Conservation (phyloP, 768 basidiomycete genomes). For the Panellus pusillus region DNA sequence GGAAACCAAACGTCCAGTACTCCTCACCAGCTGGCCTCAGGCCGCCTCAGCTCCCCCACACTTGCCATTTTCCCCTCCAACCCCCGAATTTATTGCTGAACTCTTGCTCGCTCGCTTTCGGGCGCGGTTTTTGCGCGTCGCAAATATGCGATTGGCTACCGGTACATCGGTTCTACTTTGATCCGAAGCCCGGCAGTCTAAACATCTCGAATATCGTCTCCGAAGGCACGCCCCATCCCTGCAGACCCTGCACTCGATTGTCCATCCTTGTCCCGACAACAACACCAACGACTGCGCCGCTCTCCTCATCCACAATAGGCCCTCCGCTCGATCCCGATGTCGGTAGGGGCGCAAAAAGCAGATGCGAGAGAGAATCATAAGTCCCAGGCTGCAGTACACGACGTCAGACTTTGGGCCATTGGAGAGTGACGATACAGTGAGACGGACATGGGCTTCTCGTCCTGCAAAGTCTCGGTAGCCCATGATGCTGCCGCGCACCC, state of each 20-base stretch:
- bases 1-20: too few species aligned
- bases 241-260: conserved; percentile 50
- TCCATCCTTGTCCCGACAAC: conserved; percentile 62
- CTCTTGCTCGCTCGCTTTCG: too few species aligned
- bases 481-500: conserved; percentile 49
- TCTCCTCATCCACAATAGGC: conserved; percentile 61
- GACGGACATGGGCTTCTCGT: conserved; percentile 50
- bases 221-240: conserved; percentile 63
- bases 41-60: too few species aligned
- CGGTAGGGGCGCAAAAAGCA: conserved; percentile 55
- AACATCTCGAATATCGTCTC: conserved; percentile 71
- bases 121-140: conserved; percentile 23
- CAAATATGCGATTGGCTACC: neutral
- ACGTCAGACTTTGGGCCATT: neutral
- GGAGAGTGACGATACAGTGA: neutral
- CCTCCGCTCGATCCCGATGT: conserved; percentile 70
- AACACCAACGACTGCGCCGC: conserved; percentile 64
- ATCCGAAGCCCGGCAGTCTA: conserved; percentile 46
- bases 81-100: too few species aligned
- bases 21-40: too few species aligned
- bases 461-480: conserved; percentile 65
- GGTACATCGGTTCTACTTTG: conserved; percentile 29
- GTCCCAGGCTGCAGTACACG: conserved; percentile 54
- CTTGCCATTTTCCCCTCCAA: too few species aligned
- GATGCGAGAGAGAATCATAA: conserved; percentile 61